A percentile compares a stretch with the other conserved stretches of the same genome.
These are phyloP conservation scores for Mycena chlorophos DNA, from an alignment of 768 basidiomycete genomes.

Conservation along the genomic window DNA sequence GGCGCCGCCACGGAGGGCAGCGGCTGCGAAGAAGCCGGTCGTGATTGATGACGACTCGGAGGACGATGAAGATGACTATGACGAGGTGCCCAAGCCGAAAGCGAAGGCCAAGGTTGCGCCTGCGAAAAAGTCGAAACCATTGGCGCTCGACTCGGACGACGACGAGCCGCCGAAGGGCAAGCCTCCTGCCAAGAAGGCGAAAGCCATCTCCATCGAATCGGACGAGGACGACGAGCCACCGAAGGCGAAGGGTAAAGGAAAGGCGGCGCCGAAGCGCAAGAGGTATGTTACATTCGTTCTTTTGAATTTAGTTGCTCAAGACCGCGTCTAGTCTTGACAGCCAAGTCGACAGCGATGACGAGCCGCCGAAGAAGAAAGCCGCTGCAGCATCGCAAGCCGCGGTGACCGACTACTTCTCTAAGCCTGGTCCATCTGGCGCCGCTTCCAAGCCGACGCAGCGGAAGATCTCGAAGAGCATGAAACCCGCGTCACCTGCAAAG, in stretches of 20 bases:
- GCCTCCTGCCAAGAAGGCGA: conserved; percentile 6
- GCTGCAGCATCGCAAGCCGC: conserved; percentile 36
- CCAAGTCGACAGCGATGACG: conserved; percentile 40
- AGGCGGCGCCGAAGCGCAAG: conserved; percentile 60
- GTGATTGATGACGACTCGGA: conserved; percentile 33
- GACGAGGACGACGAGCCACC: conserved; percentile 35
- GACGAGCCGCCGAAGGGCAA: conserved; percentile 20
- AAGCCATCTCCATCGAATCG: conserved; percentile 31
- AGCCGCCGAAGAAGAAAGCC: conserved; percentile 58
- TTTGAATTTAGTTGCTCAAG: not conserved
- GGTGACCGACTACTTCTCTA: conserved; percentile 64
- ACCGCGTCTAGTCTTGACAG: conserved; percentile 26
- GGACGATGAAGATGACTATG: conserved; percentile 18
- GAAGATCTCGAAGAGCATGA: conserved; percentile 62
- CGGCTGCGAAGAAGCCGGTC: conserved; percentile 17
- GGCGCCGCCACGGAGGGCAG: conserved; percentile 4
- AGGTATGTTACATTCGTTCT: conserved; percentile 44
- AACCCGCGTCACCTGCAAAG: conserved; percentile 54
- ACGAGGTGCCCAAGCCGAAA: conserved; percentile 15
- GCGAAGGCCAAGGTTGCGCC: conserved; percentile 18
- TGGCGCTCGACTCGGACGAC: conserved; percentile 15
- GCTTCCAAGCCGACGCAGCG: conserved; percentile 42
- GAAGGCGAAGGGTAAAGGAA: conserved; percentile 34
- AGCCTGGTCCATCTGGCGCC: conserved; percentile 37
- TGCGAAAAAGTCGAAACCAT: conserved; percentile 14